Evolutionary conservation across 768 basidiomycete species (phyloP).

Genomic region (Lentinula aciculospora): DNA sequence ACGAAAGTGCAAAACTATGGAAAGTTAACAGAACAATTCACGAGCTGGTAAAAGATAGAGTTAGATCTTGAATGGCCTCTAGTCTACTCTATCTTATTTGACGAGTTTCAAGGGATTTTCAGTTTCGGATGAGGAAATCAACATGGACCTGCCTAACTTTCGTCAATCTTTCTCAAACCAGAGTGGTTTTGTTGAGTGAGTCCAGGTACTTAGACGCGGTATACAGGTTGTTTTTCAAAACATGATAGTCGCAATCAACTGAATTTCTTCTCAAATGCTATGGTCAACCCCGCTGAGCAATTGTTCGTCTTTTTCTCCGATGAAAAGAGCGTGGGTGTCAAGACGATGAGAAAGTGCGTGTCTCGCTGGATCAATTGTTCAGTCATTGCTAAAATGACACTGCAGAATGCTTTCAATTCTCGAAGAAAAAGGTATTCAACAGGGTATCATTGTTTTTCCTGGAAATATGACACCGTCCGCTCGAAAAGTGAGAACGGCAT

Average conservation of each 20-base stretch:
- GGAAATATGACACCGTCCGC: conserved; percentile 97
- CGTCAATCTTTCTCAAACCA: conserved; percentile 64
- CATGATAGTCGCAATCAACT: conserved; percentile 73
- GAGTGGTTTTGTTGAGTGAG: conserved; percentile 82
- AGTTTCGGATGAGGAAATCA: conserved; percentile 91
- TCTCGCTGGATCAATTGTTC: neutral
- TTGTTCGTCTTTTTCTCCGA: conserved; percentile 97
- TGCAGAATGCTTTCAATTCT: conserved; percentile 80
- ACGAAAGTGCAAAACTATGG: conserved; percentile 88
- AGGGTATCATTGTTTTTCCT: conserved; percentile 93
- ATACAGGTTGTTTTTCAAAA: neutral
- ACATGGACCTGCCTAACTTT: conserved; percentile 82
- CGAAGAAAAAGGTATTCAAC: conserved; percentile 85
- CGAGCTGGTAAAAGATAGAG: conserved; percentile 93
- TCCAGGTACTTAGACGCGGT: conserved; percentile 12
- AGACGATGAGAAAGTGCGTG: conserved; percentile 94
- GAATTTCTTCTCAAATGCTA: conserved; percentile 84
- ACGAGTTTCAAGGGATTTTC: conserved; percentile 67
- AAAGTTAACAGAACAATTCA: conserved; percentile 95
- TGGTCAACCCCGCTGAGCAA: conserved; percentile 61
- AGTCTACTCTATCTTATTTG: conserved; percentile 18
- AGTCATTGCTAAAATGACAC: conserved; percentile 1
- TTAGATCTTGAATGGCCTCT: conserved; percentile 27
- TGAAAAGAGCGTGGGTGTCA: conserved; percentile 91
- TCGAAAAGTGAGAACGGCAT: conserved; percentile 60